Evolutionary conservation across 768 basidiomycete species (phyloP).

Genomic region (Podaxis rugospora): DNA sequence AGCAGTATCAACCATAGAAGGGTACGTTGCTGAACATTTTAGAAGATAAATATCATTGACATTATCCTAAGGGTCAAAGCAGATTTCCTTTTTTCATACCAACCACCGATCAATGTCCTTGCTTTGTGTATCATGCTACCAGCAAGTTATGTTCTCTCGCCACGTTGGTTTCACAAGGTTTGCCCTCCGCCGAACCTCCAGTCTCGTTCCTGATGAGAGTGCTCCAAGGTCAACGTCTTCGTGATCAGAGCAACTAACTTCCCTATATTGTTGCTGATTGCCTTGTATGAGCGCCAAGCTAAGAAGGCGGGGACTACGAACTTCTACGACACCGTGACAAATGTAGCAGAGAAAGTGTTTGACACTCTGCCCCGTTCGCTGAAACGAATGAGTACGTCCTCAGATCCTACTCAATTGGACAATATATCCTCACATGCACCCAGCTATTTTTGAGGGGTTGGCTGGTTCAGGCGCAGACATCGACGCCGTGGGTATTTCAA

Average conservation of each 20-base stretch:
- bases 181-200: constrained; percentile 2
- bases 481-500: constrained; percentile 48
- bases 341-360: constrained; percentile 62
- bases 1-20: constrained; percentile 93
- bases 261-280: constrained; percentile 75
- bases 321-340: constrained; percentile 69
- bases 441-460: constrained; percentile 78
- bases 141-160: constrained; percentile 76
- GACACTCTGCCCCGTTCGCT: constrained; percentile 76
- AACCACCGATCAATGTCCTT: constrained; percentile 87
- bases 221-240: constrained; percentile 72
- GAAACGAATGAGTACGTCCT: constrained; percentile 65
- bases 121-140: constrained; percentile 88
- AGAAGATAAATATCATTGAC: neutral
- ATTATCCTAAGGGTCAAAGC: constrained; percentile 59
- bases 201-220: constrained; percentile 13
- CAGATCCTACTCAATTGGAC: neutral
- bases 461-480: constrained; percentile 73
- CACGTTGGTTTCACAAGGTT: constrained; percentile 98
- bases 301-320: constrained; percentile 60
- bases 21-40: constrained; percentile 36
- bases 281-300: constrained; percentile 82
- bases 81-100: constrained; percentile 90
- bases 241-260: constrained; percentile 84
- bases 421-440: neutral